Conservation (phyloP, 331 rosid species). For the Acacia concinna region DNA sequence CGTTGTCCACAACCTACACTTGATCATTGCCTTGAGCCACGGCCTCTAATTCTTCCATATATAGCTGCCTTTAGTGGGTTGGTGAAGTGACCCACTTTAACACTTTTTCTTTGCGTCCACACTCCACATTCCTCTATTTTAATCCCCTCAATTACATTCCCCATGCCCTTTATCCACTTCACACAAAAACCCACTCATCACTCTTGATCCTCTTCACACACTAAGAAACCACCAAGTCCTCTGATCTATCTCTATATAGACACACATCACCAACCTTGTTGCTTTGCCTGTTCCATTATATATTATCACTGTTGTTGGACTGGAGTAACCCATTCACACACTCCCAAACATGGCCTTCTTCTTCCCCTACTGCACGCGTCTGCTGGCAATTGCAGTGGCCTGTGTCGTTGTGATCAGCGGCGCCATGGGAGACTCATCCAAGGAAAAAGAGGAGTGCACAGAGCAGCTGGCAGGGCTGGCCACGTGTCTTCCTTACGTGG, state of each 20-base stretch:
- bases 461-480: slow-evolving; percentile 63
- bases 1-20: not conserved
- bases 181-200: not conserved
- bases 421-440: slow-evolving; percentile 44
- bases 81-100: slow-evolving; percentile 52
- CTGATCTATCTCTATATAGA: no score
- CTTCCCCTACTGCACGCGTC: not conserved
- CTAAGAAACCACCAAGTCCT: not conserved
- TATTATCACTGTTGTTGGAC: slow-evolving; percentile 23
- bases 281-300: not conserved
- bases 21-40: slow-evolving; percentile 3
- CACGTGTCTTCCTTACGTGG: slow-evolving; percentile 74
- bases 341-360: slow-evolving; percentile 30
- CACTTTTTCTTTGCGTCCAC: slow-evolving; percentile 1
- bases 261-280: not conserved
- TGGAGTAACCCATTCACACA: not conserved
- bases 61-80: slow-evolving; percentile 44
- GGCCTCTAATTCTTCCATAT: no score
- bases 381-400: not conserved
- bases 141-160: not conserved
- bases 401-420: not conserved
- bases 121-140: not conserved
- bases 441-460: slow-evolving; percentile 61
- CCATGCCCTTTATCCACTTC: not conserved
- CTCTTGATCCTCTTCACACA: not conserved